Evolutionary conservation across 2,329 filamentous ascomycete genomes (phyloP).

Genomic region (Tolypocladium tropicale): DNA sequence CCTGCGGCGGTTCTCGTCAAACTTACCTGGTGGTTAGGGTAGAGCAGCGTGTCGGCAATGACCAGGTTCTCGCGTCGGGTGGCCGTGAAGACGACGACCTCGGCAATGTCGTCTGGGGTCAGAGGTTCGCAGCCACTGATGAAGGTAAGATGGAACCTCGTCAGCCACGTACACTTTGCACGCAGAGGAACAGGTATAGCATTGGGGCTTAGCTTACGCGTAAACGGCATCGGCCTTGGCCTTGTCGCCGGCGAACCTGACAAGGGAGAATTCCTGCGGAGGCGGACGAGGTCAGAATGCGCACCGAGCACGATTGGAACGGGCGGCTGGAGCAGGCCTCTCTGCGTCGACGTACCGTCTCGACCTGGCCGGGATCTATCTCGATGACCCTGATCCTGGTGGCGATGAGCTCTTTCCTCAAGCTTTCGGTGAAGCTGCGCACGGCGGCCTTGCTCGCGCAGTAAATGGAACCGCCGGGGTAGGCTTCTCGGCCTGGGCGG

Average conservation of each 20-base stretch:
- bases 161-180: neutral
- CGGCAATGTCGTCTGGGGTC: constrained; percentile 83
- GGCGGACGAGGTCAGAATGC: constrained; percentile 2
- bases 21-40: constrained; percentile 76
- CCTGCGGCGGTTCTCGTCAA: neutral
- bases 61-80: constrained; percentile 84
- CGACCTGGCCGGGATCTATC: constrained; percentile 85
- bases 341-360: constrained; percentile 49
- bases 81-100: constrained; percentile 78
- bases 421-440: constrained; percentile 69
- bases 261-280: constrained; percentile 69
- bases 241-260: constrained; percentile 83
- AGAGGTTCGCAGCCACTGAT: constrained; percentile 65
- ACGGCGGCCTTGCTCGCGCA: constrained; percentile 89
- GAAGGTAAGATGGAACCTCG: neutral
- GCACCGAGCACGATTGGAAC: neutral
- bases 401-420: constrained; percentile 74
- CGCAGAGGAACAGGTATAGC: neutral
- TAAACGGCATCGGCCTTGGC: constrained; percentile 84
- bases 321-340: neutral
- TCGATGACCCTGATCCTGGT: constrained; percentile 76
- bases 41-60: constrained; percentile 76
- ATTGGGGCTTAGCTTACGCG: constrained; percentile 42
- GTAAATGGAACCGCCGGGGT: constrained; percentile 80
- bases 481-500: constrained; percentile 60